A percentile compares a stretch with the other conserved stretches of the same genome.
phyloP scores from a whole-genome alignment of 2,329 filamentous ascomycete species.

The Aspergillus ustus region DNA sequence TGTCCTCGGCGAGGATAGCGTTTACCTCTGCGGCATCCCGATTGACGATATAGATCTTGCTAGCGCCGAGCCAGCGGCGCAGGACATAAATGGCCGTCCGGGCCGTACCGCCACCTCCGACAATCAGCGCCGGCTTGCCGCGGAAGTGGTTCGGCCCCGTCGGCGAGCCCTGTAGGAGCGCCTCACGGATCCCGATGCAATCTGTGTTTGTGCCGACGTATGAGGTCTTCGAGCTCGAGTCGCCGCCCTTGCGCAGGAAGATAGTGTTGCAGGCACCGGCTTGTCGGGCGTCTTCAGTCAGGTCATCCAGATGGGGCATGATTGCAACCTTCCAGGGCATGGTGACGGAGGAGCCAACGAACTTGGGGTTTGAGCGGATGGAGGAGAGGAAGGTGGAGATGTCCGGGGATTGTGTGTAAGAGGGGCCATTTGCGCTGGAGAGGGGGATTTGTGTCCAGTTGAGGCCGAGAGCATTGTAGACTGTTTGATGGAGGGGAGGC shows the following conservation, averaged over 20 bases:
- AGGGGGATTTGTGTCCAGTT: conserved; percentile 59
- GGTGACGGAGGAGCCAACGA: conserved; percentile 71
- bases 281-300: conserved; percentile 72
- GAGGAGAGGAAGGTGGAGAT: conserved; percentile 41
- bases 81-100: conserved; percentile 77
- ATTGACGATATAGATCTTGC: conserved; percentile 76
- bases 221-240: conserved; percentile 49
- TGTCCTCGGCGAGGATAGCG: conserved; percentile 66
- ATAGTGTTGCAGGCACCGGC: conserved; percentile 83
- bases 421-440: conserved; percentile 37
- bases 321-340: conserved; percentile 86
- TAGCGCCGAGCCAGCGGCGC: conserved; percentile 69
- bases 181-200: conserved; percentile 75
- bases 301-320: conserved; percentile 71
- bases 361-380: conserved; percentile 44
- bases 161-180: conserved; percentile 62
- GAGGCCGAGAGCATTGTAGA: conserved; percentile 56
- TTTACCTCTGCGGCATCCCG: conserved; percentile 70
- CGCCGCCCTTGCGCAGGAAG: conserved; percentile 58
- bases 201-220: conserved; percentile 82
- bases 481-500: conserved; percentile 58
- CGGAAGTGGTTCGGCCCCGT: conserved; percentile 32
- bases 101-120: conserved; percentile 80
- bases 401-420: conserved; percentile 41
- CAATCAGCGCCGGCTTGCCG: conserved; percentile 69